These are phyloP conservation scores for Basidiobolus meristosporus DNA, from an alignment of 371 early-diverging fungal species.

Conservation along the genomic window DNA sequence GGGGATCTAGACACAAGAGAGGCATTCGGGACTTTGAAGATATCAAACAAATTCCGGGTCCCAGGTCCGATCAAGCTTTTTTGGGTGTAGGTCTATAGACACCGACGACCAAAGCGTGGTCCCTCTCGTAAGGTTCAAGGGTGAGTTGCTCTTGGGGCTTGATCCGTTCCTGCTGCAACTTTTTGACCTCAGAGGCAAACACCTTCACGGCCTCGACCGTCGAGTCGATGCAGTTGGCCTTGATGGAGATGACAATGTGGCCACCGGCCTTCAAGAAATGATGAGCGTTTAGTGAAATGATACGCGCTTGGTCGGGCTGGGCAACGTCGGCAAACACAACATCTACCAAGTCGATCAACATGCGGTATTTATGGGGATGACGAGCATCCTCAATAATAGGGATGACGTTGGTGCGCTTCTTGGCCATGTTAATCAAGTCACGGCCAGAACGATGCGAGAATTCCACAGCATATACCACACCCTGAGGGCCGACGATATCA, in stretches of 20 bases:
- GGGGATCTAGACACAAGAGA: too few relatives aligned
- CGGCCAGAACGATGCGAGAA: slow-evolving; percentile 99
- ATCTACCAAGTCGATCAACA: slow-evolving; percentile 99
- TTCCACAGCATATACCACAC: slow-evolving; percentile 99
- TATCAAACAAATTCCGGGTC: too few relatives aligned
- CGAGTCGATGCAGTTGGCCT: slow-evolving; percentile 99
- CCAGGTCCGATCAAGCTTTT: too few relatives aligned
- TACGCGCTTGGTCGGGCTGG: slow-evolving; percentile 99
- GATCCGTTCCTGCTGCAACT: slow-evolving; percentile 94
- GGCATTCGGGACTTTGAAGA: too few relatives aligned
- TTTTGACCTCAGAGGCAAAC: slow-evolving; percentile 99
- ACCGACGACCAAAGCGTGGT: slow-evolving; percentile 98
- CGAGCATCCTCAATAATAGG: slow-evolving; percentile 99
- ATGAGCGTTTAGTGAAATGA: slow-evolving; percentile 97
- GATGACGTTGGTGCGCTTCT: slow-evolving; percentile 99
- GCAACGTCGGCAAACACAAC: slow-evolving; percentile 99
- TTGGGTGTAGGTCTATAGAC: slow-evolving; percentile 39
- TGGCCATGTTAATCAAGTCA: slow-evolving; percentile 99
- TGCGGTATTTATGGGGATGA: slow-evolving; percentile 99
- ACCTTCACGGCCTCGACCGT: slow-evolving; percentile 96
- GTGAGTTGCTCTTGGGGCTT: slow-evolving; percentile 99
- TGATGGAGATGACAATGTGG: slow-evolving; percentile 98
- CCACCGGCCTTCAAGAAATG: slow-evolving; percentile 97
- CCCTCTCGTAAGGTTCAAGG: slow-evolving; percentile 99
- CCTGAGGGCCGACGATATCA: slow-evolving; percentile 97